Evolutionary conservation across 139 green algal species (phyloP).

Genomic region (Microglena sp.): DNA sequence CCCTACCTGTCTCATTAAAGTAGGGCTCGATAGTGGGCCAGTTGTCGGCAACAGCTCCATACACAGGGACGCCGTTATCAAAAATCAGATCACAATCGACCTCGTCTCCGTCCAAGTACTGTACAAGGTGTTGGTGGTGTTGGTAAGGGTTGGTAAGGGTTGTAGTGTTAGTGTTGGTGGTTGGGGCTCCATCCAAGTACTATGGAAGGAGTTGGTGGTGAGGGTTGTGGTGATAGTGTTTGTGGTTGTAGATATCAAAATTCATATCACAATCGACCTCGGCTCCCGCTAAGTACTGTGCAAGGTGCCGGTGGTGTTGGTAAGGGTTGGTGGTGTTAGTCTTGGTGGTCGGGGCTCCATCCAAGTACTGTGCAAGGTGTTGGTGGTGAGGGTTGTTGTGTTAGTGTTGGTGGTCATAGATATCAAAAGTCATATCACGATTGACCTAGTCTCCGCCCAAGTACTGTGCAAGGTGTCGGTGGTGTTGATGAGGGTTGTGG

Average conservation of each 20-base stretch:
- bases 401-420: no score
- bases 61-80: slow-evolving; percentile 60
- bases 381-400: no score
- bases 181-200: not conserved
- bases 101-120: slow-evolving; percentile 27
- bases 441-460: slow-evolving; percentile 3
- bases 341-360: not conserved
- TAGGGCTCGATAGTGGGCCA: slow-evolving; percentile 77
- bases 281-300: slow-evolving; percentile 4
- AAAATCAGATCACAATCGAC: slow-evolving; percentile 71
- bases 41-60: slow-evolving; percentile 72
- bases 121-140: not conserved
- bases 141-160: no score
- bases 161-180: not conserved
- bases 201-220: no score
- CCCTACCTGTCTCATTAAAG: slow-evolving; percentile 92
- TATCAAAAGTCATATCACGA: slow-evolving; percentile 69
- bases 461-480: slow-evolving; percentile 4
- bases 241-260: no score
- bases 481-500: no score
- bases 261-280: slow-evolving; percentile 60
- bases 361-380: not conserved
- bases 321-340: no score
- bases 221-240: no score
- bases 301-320: not conserved